Conservation (phyloP, 2,329 filamentous ascomycete genomes). For the Cladophialophora immunda region DNA sequence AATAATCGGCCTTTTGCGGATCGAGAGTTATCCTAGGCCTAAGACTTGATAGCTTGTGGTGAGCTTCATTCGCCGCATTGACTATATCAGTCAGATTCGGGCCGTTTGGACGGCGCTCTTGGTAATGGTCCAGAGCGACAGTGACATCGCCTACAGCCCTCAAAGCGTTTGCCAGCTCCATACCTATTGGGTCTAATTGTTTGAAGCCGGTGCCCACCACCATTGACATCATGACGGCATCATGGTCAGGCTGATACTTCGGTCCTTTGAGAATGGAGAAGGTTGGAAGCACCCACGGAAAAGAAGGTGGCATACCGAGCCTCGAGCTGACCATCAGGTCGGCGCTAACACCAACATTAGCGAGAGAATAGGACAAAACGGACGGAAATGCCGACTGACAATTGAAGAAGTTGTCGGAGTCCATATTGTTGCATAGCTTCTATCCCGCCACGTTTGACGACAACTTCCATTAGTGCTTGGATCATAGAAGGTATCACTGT, state of each 20-base stretch:
- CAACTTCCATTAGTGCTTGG: conserved; percentile 15
- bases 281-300: conserved; percentile 18
- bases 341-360: conserved; percentile 20
- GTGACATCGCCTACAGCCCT: conserved; percentile 23
- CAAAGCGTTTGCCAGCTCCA: conserved; percentile 12
- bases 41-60: conserved; percentile 22
- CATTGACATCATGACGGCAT: conserved; percentile 18
- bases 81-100: conserved; percentile 14
- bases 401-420: conserved; percentile 25
- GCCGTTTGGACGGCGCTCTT: conserved; percentile 16
- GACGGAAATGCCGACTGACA: conserved; percentile 8
- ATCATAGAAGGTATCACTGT: conserved; percentile 20
- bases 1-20: background rate
- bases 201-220: conserved; percentile 22
- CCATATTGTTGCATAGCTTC: conserved; percentile 16
- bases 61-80: conserved; percentile 25
- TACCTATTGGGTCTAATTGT: conserved; percentile 13
- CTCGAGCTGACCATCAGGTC: conserved; percentile 25
- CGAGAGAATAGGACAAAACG: background rate
- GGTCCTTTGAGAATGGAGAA: conserved; percentile 7
- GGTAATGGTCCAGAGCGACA: conserved; percentile 27
- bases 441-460: conserved; percentile 25
- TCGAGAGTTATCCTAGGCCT: background rate
- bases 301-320: conserved; percentile 18
- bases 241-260: conserved; percentile 19